Conservation (phyloP, 352 stramenopile genomes). For the Pythium folliculosum region DNA sequence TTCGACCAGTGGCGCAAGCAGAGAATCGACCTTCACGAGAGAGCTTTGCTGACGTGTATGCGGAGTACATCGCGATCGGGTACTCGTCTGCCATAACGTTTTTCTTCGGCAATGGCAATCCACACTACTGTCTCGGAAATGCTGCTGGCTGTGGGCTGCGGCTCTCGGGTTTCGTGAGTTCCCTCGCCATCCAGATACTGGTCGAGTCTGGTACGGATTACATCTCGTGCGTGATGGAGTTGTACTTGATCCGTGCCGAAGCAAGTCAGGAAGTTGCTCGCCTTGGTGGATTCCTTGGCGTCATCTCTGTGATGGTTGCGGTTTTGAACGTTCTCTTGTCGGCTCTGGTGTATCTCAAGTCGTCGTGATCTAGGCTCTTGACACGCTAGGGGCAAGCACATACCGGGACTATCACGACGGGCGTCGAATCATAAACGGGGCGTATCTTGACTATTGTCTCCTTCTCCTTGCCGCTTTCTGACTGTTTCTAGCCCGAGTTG, state of each 20-base stretch:
- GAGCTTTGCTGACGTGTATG: neutral
- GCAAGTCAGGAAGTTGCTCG: neutral
- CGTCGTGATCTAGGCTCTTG: neutral
- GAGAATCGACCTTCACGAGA: neutral
- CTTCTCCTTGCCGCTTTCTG: neutral
- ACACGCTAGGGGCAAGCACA: no score
- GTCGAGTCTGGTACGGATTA: neutral
- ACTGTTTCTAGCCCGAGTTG: neutral
- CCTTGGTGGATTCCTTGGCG: neutral
- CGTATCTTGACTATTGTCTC: neutral
- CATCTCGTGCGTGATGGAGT: neutral
- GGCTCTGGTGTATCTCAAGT: neutral
- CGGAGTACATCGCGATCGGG: neutral
- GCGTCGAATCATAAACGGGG: neutral
- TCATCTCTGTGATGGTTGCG: neutral
- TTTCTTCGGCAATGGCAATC: neutral
- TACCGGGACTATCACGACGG: no score
- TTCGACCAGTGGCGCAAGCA: neutral
- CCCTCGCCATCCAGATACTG: neutral
- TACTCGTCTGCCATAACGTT: neutral
- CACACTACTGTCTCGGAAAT: neutral
- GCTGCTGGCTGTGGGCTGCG: no score
- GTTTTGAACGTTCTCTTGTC: neutral
- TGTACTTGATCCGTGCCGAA: neutral
- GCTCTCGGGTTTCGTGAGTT: neutral